Percentiles rank a stretch among this genome's conserved stretches.
Conservation (phyloP, 352 stramenopile species). For the Phytophthora sp. region DNA sequence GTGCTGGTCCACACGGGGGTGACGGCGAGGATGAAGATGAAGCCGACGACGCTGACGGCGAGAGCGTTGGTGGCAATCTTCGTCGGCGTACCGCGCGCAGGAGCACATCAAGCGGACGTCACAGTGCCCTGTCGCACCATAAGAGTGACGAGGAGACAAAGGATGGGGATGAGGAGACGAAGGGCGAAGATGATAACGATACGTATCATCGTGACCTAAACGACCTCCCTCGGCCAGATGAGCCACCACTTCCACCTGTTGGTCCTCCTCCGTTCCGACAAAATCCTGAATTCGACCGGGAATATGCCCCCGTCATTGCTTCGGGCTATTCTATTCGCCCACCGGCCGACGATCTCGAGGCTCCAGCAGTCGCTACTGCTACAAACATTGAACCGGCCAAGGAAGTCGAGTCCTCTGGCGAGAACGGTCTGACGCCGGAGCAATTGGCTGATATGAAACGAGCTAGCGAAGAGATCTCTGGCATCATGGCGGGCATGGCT, state of each 20-base stretch:
- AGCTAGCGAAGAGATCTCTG: slow-evolving; percentile 35
- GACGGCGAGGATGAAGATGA: slow-evolving; percentile 20
- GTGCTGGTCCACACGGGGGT: slow-evolving; percentile 22
- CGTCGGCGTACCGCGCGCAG: slow-evolving; percentile 34
- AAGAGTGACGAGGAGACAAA: slow-evolving; percentile 45
- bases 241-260: slow-evolving; percentile 34
- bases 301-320: slow-evolving; percentile 18
- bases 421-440: slow-evolving; percentile 10
- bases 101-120: slow-evolving; percentile 39
- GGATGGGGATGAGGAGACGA: slow-evolving; percentile 22
- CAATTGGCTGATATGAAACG: slow-evolving; percentile 28
- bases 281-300: slow-evolving; percentile 40
- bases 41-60: slow-evolving; percentile 22
- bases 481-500: slow-evolving; percentile 34
- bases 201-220: not conserved
- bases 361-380: slow-evolving; percentile 28
- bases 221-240: slow-evolving; percentile 9
- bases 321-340: slow-evolving; percentile 38
- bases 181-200: slow-evolving; percentile 6
- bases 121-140: slow-evolving; percentile 18
- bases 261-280: slow-evolving; percentile 36
- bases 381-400: slow-evolving; percentile 22
- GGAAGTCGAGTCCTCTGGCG: slow-evolving; percentile 3
- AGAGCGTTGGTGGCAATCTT: slow-evolving; percentile 24
- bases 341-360: slow-evolving; percentile 32